Evolutionary conservation across 306 rosid genomes (phyloP).

Genomic region (Fagus crenata): DNA sequence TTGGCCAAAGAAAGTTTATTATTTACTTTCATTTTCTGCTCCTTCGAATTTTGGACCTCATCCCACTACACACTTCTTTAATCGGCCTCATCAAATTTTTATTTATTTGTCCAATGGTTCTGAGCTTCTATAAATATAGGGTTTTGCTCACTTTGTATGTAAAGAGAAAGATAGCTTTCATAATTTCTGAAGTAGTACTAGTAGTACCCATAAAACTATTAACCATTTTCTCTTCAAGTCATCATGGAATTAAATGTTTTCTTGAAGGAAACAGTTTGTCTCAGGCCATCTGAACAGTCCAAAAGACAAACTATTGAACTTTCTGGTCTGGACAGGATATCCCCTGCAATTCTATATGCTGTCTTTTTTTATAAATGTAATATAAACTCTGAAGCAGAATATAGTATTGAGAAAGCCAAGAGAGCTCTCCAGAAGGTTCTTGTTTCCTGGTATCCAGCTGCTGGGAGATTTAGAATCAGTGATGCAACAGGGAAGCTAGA

Average conservation of each 20-base stretch:
- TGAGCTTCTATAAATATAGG: slow-evolving; percentile 25
- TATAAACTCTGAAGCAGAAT: not conserved
- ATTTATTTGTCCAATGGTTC: not conserved
- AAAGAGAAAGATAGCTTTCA: slow-evolving; percentile 17
- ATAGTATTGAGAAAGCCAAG: slow-evolving; percentile 20
- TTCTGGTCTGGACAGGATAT: slow-evolving; percentile 38
- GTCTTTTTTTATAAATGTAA: slow-evolving; percentile 23
- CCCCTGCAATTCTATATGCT: slow-evolving; percentile 28
- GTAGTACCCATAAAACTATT: not conserved
- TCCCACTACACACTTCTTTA: slow-evolving; percentile 10
- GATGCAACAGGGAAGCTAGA: slow-evolving; percentile 31
- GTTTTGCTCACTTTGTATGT: slow-evolving; percentile 16
- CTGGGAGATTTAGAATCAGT: slow-evolving; percentile 28
- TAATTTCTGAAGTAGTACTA: slow-evolving; percentile 7
- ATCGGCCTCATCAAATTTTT: not conserved
- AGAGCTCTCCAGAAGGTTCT: slow-evolving; percentile 27
- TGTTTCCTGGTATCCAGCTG: slow-evolving; percentile 33
- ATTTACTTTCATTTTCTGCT: not conserved
- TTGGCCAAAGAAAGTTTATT: not conserved
- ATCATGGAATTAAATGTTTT: slow-evolving; percentile 30
- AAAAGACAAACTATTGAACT: slow-evolving; percentile 29
- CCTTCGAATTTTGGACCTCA: not conserved
- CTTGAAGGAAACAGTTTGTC: slow-evolving; percentile 26
- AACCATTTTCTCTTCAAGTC: not conserved
- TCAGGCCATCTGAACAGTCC: slow-evolving; percentile 24